These are phyloP conservation scores for Mycosphaerella sp. DNA, from an alignment of 2,329 filamentous ascomycete genomes.

Conservation along the genomic window DNA sequence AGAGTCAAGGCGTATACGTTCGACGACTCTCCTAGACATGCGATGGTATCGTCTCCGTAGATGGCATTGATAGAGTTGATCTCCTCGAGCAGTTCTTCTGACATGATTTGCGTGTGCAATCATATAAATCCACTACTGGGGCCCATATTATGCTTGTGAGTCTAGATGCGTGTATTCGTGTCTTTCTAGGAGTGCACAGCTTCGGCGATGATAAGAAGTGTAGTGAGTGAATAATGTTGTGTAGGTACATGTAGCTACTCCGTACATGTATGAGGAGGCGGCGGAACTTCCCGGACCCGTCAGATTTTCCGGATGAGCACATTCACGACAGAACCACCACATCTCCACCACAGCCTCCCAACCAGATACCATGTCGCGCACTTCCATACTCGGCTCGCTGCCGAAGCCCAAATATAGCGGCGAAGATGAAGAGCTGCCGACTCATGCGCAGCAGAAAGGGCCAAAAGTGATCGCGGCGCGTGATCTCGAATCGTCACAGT, in stretches of 20 bases:
- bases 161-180: no score
- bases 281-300: not conserved
- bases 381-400: constrained; percentile 68
- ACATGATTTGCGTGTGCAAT: constrained; percentile 22
- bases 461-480: constrained; percentile 74
- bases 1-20: constrained; percentile 58
- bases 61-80: constrained; percentile 79
- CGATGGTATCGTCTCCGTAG: constrained; percentile 63
- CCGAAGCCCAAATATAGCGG: constrained; percentile 88
- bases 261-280: no score
- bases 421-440: constrained; percentile 74
- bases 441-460: constrained; percentile 66
- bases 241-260: no score
- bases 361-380: constrained; percentile 18
- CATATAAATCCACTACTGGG: not conserved
- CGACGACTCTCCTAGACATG: constrained; percentile 5
- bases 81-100: constrained; percentile 58
- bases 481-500: constrained; percentile 76
- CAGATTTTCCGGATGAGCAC: constrained; percentile 5
- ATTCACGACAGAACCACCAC: not conserved
- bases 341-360: not conserved
- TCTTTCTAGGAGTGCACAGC: not conserved
- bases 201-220: not conserved
- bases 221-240: not conserved
- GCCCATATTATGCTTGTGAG: not conserved